Evolutionary conservation across 2,329 filamentous ascomycete genomes (phyloP).

Genomic region (Thelonectria blattea): DNA sequence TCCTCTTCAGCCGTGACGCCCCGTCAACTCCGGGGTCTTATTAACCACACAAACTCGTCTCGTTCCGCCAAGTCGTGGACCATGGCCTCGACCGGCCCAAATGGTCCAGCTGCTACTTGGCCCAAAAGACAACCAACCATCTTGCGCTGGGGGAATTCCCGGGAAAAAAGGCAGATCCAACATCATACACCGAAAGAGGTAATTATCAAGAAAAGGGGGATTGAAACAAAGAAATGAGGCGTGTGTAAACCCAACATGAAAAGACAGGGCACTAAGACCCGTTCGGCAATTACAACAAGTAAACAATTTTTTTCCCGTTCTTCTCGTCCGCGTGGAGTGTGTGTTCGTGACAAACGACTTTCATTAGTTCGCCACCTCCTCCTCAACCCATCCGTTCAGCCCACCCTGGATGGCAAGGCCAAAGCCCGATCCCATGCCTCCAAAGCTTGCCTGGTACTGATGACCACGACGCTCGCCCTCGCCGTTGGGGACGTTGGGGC

Average conservation of each 20-base stretch:
- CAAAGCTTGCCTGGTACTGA: conserved; percentile 69
- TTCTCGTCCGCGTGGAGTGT: conserved; percentile 31
- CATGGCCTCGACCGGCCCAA: not conserved
- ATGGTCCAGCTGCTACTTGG: not conserved
- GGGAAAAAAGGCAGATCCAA: conserved; percentile 33
- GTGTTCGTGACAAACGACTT: conserved; percentile 33
- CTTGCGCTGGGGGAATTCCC: conserved; percentile 26
- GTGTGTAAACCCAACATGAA: conserved; percentile 35
- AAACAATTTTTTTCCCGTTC: conserved; percentile 44
- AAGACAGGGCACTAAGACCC: conserved; percentile 36
- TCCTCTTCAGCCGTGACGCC: conserved; percentile 32
- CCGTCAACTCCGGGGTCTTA: conserved; percentile 27
- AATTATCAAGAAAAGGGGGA: conserved; percentile 41
- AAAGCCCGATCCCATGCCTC: conserved; percentile 64
- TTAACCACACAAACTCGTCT: conserved; percentile 31
- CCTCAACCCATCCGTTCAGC: conserved; percentile 71
- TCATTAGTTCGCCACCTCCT: conserved; percentile 65
- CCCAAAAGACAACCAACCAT: conserved; percentile 2
- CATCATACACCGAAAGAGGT: conserved; percentile 41
- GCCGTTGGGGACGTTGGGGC: conserved; percentile 53
- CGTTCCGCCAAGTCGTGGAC: not conserved
- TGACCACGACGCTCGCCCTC: conserved; percentile 67
- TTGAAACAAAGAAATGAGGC: conserved; percentile 38
- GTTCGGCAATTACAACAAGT: conserved; percentile 51
- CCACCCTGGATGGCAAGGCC: conserved; percentile 68